A percentile compares a stretch with the other conserved stretches of the same genome.
Conservation (phyloP, 1,284 basidiomycete species). For the Ganoderma sinense region DNA sequence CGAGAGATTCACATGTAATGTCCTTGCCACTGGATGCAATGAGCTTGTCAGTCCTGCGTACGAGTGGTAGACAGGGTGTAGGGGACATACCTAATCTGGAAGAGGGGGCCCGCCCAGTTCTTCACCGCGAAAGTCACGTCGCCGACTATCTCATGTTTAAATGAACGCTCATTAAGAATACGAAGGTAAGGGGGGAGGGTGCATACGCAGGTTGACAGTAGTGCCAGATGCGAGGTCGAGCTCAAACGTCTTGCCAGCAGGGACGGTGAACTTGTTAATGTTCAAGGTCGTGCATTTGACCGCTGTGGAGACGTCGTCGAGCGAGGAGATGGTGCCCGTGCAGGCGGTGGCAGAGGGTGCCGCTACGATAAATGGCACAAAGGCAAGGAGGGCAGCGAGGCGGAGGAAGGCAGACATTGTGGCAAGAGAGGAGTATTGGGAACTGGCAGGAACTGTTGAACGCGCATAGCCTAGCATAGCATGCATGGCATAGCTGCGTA, state of each 20-base stretch:
- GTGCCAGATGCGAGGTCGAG: constrained; percentile 26
- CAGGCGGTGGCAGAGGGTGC: constrained; percentile 31
- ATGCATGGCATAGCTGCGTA: no score
- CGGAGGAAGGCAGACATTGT: constrained; percentile 24
- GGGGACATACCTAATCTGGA: constrained; percentile 30
- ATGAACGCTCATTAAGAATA: no score
- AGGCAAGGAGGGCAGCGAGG: constrained; percentile 22
- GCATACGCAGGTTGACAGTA: constrained; percentile 32
- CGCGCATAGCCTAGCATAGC: no score
- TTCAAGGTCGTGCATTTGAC: constrained; percentile 45
- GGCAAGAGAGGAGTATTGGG: background rate
- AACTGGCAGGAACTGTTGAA: background rate
- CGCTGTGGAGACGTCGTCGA: constrained; percentile 41
- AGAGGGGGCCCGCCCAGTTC: constrained; percentile 33
- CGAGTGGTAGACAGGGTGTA: background rate
- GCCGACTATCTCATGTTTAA: constrained; percentile 20
- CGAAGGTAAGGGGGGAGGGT: background rate
- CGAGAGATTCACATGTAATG: constrained; percentile 25
- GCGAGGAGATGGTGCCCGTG: constrained; percentile 43
- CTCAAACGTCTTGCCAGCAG: constrained; percentile 32
- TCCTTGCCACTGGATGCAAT: constrained; percentile 20
- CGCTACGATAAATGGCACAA: constrained; percentile 20
- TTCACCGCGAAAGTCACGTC: constrained; percentile 32
- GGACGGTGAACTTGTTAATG: constrained; percentile 41
- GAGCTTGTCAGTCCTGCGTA: background rate